Conservation (phyloP, 768 basidiomycete species). For the Mycena vulgaris region DNA sequence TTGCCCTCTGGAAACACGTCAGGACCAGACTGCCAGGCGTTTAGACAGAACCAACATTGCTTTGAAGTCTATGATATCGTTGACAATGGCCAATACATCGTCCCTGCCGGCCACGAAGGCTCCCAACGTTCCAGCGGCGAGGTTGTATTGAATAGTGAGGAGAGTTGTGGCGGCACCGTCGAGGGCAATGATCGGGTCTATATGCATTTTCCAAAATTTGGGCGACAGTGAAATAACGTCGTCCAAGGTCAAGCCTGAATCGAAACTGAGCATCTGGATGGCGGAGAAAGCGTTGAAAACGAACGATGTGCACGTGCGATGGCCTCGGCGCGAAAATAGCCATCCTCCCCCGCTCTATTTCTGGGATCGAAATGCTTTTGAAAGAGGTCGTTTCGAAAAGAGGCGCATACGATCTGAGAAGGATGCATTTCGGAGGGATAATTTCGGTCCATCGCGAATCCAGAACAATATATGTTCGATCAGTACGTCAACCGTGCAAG, state of each 20-base stretch:
- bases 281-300: too few relatives aligned
- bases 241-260: neutral
- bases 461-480: too few relatives aligned
- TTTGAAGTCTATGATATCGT: neutral
- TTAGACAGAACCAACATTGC: neutral
- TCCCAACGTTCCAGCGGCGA: neutral
- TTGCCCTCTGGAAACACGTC: neutral
- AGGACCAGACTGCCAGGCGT: neutral
- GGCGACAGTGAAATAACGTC: neutral
- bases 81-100: neutral
- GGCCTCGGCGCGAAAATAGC: slow-evolving; percentile 1
- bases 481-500: too few relatives aligned
- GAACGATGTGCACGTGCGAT: neutral
- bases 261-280: too few relatives aligned
- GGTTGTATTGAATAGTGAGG: slow-evolving; percentile 7
- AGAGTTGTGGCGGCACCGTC: slow-evolving; percentile 4
- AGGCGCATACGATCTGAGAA: neutral
- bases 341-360: neutral
- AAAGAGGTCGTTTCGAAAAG: neutral
- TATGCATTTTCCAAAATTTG: slow-evolving; percentile 1
- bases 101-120: neutral
- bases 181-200: neutral
- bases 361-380: neutral
- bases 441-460: neutral
- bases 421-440: neutral